Evolutionary conservation across 2,329 filamentous ascomycete genomes (phyloP).

Genomic region (Fusarium temperatum): DNA sequence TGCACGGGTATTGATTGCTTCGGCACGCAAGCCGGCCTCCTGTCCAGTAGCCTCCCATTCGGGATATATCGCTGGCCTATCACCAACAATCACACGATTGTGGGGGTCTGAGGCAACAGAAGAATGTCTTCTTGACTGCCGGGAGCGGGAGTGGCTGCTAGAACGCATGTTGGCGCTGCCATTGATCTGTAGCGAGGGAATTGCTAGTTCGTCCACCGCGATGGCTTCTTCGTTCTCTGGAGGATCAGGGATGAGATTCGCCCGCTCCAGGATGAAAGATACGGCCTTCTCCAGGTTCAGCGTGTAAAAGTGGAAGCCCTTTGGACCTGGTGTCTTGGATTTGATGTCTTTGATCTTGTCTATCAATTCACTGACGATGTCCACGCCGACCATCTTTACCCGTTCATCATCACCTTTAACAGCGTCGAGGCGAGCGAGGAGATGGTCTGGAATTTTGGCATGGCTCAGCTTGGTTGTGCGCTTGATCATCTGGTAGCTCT

Average conservation of each 20-base stretch:
- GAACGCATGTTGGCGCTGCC: slow-evolving; percentile 50
- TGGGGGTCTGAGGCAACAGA: slow-evolving; percentile 85
- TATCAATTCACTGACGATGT: slow-evolving; percentile 86
- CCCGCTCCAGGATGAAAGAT: slow-evolving; percentile 88
- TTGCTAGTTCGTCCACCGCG: slow-evolving; percentile 53
- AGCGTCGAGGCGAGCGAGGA: slow-evolving; percentile 75
- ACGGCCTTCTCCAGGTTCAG: slow-evolving; percentile 96
- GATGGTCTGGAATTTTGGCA: slow-evolving; percentile 76
- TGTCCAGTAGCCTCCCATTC: slow-evolving; percentile 77
- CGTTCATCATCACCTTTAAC: slow-evolving; percentile 83
- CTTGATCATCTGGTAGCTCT: slow-evolving; percentile 95
- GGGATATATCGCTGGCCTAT: slow-evolving; percentile 65
- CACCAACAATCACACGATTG: slow-evolving; percentile 86
- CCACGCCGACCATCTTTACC: slow-evolving; percentile 81
- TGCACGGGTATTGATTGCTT: slow-evolving; percentile 78
- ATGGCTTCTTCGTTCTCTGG: slow-evolving; percentile 63
- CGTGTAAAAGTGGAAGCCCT: slow-evolving; percentile 97
- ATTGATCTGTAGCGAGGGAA: slow-evolving; percentile 56
- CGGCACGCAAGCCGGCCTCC: slow-evolving; percentile 79
- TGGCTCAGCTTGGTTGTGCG: slow-evolving; percentile 95
- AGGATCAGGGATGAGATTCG: slow-evolving; percentile 78
- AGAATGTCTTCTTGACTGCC: slow-evolving; percentile 70
- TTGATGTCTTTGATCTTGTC: slow-evolving; percentile 76
- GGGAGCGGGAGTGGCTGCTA: slow-evolving; percentile 48
- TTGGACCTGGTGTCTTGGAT: slow-evolving; percentile 64